phyloP scores from a whole-genome alignment of 805 yeast species.

The Candida alai region DNA sequence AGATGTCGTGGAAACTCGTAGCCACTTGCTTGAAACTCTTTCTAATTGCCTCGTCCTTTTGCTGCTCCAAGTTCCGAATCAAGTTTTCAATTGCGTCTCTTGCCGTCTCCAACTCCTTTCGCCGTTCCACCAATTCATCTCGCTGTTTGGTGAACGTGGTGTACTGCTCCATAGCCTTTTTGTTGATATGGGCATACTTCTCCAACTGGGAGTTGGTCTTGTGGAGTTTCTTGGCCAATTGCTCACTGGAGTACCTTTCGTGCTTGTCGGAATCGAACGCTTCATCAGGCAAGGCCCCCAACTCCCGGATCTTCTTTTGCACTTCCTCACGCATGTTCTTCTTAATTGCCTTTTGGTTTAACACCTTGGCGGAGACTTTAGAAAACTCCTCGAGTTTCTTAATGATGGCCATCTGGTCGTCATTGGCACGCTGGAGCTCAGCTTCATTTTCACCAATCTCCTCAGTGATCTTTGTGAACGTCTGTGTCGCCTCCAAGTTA shows the following conservation, averaged over 20 bases:
- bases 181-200: constrained; percentile 73
- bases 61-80: constrained; percentile 63
- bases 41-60: constrained; percentile 80
- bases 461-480: constrained; percentile 23
- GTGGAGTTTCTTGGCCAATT: constrained; percentile 51
- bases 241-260: constrained; percentile 45
- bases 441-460: constrained; percentile 35
- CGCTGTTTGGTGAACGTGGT: constrained; percentile 68
- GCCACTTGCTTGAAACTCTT: constrained; percentile 77
- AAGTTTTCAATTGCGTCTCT: constrained; percentile 68
- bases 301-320: constrained; percentile 66
- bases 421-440: constrained; percentile 47
- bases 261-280: constrained; percentile 50
- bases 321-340: constrained; percentile 65
- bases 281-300: constrained; percentile 89
- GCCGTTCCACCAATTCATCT: constrained; percentile 59
- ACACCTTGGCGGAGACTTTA: constrained; percentile 58
- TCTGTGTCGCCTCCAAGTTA: constrained; percentile 21
- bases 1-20: constrained; percentile 65
- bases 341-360: constrained; percentile 60
- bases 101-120: constrained; percentile 66
- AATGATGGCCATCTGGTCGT: constrained; percentile 51
- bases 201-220: constrained; percentile 54
- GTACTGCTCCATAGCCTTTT: constrained; percentile 85
- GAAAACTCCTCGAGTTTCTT: constrained; percentile 58